Percentiles rank a stretch among this genome's conserved stretches.
phyloP scores from a whole-genome alignment of 1,139 yeast genomes.

The Saccharomyces hybrid region DNA sequence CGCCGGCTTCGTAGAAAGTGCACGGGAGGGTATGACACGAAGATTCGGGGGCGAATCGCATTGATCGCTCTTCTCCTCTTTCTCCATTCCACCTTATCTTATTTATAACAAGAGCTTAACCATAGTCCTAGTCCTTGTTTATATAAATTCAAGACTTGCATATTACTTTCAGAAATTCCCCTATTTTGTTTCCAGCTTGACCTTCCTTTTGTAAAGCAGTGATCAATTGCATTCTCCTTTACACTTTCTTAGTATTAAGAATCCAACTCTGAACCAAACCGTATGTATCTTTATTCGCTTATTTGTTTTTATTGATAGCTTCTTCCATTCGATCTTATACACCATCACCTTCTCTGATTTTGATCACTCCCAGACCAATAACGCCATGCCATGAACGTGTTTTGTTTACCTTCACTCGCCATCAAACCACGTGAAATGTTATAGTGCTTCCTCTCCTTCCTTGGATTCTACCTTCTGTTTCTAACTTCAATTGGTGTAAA shows the following conservation, averaged over 20 bases:
- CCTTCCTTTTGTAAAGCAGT: neutral
- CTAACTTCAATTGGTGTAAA: too few relatives aligned
- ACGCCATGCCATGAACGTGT: neutral
- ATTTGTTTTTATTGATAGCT: neutral
- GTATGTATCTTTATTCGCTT: neutral
- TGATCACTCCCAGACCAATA: neutral
- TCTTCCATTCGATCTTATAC: neutral
- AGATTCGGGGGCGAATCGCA: constrained; percentile 1
- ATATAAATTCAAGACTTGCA: neutral
- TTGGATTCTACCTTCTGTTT: too few relatives aligned
- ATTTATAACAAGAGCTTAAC: neutral
- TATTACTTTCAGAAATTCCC: neutral
- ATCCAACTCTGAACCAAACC: neutral
- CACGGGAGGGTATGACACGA: neutral
- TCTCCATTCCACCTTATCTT: neutral
- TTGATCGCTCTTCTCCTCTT: neutral
- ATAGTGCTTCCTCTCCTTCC: too few relatives aligned
- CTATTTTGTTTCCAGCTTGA: neutral
- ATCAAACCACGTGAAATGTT: too few relatives aligned
- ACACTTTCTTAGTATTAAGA: neutral
- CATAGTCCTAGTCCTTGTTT: neutral
- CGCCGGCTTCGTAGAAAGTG: neutral
- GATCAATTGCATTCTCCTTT: neutral
- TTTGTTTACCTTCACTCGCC: neutral
- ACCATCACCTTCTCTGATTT: neutral